These are phyloP conservation scores for Dryas drummondii DNA, from an alignment of 306 rosid species.

Conservation along the genomic window DNA sequence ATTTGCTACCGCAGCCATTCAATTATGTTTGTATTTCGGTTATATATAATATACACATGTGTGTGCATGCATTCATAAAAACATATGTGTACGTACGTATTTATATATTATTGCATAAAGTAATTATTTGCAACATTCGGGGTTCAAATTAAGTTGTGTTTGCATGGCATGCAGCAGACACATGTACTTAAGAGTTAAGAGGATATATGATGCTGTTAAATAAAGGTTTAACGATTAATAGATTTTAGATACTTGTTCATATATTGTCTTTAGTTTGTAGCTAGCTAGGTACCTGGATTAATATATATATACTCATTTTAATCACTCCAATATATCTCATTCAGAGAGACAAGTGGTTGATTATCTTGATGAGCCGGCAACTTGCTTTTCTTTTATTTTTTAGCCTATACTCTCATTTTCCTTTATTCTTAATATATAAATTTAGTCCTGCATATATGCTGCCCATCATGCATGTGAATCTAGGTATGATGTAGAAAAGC, in stretches of 20 bases:
- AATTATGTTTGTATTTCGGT: background rate
- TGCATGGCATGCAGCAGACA: background rate
- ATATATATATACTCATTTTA: background rate
- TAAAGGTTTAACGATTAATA: background rate
- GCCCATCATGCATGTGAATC: background rate
- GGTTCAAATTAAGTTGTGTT: background rate
- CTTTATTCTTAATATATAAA: background rate
- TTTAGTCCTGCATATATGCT: background rate
- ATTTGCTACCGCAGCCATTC: conserved; percentile 16
- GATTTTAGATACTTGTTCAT: background rate
- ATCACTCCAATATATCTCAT: background rate
- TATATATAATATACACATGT: background rate
- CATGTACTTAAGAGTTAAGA: too few species aligned
- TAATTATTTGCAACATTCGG: background rate
- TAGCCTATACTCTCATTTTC: background rate
- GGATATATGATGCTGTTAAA: background rate
- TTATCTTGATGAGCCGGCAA: background rate
- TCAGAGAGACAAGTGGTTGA: background rate
- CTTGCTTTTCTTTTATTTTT: background rate
- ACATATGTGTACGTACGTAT: too few species aligned
- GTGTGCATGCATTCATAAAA: too few species aligned
- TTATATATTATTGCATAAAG: background rate
- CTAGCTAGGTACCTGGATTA: too few species aligned
- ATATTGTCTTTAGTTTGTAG: background rate
- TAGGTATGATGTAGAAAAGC: background rate